Conservation (phyloP, 2,329 filamentous ascomycete genomes). For the Arthrobotrys conoides region DNA sequence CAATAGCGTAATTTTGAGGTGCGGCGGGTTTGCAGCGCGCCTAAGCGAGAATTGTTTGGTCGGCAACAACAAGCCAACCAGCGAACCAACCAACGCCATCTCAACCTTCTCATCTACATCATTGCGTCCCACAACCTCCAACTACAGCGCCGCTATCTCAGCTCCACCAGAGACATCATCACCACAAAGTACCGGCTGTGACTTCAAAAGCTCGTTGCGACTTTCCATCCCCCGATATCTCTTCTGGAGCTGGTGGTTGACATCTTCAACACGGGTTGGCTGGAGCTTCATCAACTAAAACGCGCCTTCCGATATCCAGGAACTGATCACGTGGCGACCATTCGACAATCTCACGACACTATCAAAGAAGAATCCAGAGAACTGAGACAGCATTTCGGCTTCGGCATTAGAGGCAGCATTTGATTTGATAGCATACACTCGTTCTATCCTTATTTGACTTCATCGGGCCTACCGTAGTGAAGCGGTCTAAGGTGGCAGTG, state of each 20-base stretch:
- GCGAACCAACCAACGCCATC: slow-evolving; percentile 18
- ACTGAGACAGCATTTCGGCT: neutral
- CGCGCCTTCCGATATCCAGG: slow-evolving; percentile 32
- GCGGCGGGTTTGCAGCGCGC: slow-evolving; percentile 35
- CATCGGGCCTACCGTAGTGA: slow-evolving; percentile 42
- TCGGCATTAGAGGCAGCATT: slow-evolving; percentile 16
- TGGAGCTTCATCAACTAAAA: slow-evolving; percentile 24
- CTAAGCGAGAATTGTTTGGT: slow-evolving; percentile 50
- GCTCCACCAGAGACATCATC: slow-evolving; percentile 8
- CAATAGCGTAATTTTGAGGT: slow-evolving; percentile 32
- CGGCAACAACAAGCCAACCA: slow-evolving; percentile 7
- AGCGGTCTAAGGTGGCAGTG: slow-evolving; percentile 47
- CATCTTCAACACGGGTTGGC: neutral
- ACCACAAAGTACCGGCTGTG: neutral
- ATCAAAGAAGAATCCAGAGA: neutral
- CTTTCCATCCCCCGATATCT: neutral
- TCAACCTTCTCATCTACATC: slow-evolving; percentile 48
- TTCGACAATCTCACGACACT: slow-evolving; percentile 14
- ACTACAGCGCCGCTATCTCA: slow-evolving; percentile 11
- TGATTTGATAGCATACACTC: slow-evolving; percentile 16
- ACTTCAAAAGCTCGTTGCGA: neutral
- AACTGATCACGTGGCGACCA: slow-evolving; percentile 46
- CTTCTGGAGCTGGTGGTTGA: neutral
- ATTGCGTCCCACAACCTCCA: slow-evolving; percentile 27
- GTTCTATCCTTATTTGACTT: slow-evolving; percentile 40